Conservation (phyloP, 805 yeast species). For the Tetrapisispora namnaoensis region DNA sequence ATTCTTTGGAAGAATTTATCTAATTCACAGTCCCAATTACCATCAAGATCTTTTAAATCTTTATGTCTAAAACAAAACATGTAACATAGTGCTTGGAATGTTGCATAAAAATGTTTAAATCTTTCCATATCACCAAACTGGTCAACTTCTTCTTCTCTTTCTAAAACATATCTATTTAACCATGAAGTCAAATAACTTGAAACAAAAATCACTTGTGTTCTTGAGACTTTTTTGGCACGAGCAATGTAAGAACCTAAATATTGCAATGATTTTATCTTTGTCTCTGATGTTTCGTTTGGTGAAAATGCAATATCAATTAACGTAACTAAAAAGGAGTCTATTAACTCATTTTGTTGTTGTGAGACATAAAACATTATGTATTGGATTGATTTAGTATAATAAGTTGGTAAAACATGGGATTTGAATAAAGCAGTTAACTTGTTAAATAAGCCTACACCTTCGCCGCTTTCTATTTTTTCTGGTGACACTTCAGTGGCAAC, state of each 20-base stretch:
- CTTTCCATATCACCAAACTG: constrained; percentile 74
- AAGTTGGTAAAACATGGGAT: constrained; percentile 81
- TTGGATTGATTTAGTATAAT: constrained; percentile 81
- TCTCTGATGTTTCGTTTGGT: constrained; percentile 56
- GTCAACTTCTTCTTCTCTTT: constrained; percentile 75
- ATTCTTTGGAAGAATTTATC: constrained; percentile 83
- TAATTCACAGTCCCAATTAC: constrained; percentile 66
- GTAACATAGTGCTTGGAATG: constrained; percentile 81
- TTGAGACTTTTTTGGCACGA: constrained; percentile 64
- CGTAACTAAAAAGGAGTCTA: constrained; percentile 75
- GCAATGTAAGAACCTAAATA: constrained; percentile 86
- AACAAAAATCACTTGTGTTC: constrained; percentile 69
- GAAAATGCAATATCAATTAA: constrained; percentile 77
- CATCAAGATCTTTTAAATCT: constrained; percentile 37
- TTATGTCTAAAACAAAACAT: constrained; percentile 84
- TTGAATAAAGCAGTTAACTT: constrained; percentile 69
- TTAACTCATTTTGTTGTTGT: constrained; percentile 70
- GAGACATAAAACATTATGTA: constrained; percentile 72
- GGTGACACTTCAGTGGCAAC: constrained; percentile 41
- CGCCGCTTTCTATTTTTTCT: constrained; percentile 47
- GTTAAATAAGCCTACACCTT: constrained; percentile 59
- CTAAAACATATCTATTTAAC: constrained; percentile 71
- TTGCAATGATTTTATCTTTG: constrained; percentile 82
- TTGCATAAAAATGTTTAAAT: constrained; percentile 80
- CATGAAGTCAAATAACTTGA: constrained; percentile 75